Evolutionary conservation across 2,329 filamentous ascomycete genomes (phyloP), one percentile per base, ranked within the genome.

Genomic region (Verticillium albo-atrum): DNA sequence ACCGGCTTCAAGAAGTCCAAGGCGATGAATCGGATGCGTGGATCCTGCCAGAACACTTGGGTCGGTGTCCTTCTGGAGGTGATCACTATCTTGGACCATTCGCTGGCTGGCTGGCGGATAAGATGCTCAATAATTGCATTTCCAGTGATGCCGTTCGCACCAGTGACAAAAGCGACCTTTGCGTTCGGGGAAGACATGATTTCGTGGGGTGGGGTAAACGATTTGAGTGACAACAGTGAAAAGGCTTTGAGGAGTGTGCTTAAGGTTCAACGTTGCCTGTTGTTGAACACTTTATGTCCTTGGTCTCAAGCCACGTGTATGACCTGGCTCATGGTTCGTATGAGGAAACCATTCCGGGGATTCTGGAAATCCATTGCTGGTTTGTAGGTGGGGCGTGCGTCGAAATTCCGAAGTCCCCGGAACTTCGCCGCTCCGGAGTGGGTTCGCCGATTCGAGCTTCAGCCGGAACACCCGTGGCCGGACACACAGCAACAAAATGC

Each of bases 81-180:
- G 17, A 63, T 56, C 27, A 63, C 47, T 27, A 62, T 62, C 35
- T 62, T 60, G 54, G 57, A 56, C 61, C 61, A 62, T 57, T 62
- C 59, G 6, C 54, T 58, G 14, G 32, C 54, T 26, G 61, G 61
- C 30, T 62, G 59, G 30, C 61, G 61, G 12, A 61, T 57, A 25
- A 75, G 61, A 50, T 74, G 65, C 58, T 75, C 71, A 17, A 74
- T 60, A 17, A 75, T 68, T 1, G 71, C 69, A 55, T 63, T 61
- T 6, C 73, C 73, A 51, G 64, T 71, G 47, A 74, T 71, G 26
- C 73, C 72, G 61, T 73, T 74, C 15, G 58, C 66, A 37, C 54
- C 54, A 26, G 32, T 55, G 32, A 55, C 54, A 32, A 55, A 37
- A 23, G 54, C 54, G 32, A 30, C 71, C 72, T 55, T 55, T 34